A percentile compares a stretch with the other conserved stretches of the same genome.
Conservation (phyloP, 495 filamentous ascomycete genomes). For the Xylaria bambusicola region DNA sequence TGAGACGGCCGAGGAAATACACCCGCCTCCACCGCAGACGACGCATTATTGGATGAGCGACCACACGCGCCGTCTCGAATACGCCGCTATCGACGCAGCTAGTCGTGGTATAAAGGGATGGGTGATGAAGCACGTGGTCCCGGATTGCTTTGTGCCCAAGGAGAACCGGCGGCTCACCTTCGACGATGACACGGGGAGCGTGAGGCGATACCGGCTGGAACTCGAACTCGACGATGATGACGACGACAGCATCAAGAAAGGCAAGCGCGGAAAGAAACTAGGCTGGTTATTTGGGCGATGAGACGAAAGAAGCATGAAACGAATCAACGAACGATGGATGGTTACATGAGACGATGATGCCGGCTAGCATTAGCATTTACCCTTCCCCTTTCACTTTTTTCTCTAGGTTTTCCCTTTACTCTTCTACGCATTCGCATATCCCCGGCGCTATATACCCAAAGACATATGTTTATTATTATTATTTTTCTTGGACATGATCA, state of each 20-base stretch:
- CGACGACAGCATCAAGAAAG: slow-evolving; percentile 19
- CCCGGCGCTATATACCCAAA: slow-evolving; percentile 12
- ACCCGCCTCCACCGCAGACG: slow-evolving; percentile 52
- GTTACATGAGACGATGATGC: too few relatives aligned
- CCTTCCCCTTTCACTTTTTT: too few relatives aligned
- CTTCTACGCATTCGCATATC: not conserved
- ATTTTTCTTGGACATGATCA: slow-evolving; percentile 7
- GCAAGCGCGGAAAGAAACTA: slow-evolving; percentile 28
- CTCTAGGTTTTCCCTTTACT: not conserved
- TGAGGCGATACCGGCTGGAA: slow-evolving; percentile 55
- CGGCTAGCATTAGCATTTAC: too few relatives aligned
- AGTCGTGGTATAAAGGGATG: slow-evolving; percentile 54
- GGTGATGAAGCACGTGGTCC: slow-evolving; percentile 53
- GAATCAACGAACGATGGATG: slow-evolving; percentile 20
- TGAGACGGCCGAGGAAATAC: slow-evolving; percentile 23
- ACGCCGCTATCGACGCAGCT: slow-evolving; percentile 60
- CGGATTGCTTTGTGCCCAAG: slow-evolving; percentile 55
- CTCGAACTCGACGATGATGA: slow-evolving; percentile 37
- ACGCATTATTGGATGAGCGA: slow-evolving; percentile 60
- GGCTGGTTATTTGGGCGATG: slow-evolving; percentile 33
- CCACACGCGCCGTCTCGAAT: slow-evolving; percentile 54
- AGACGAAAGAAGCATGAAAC: too few relatives aligned
- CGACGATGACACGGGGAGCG: slow-evolving; percentile 55
- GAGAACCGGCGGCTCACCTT: slow-evolving; percentile 47
- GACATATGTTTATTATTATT: too few relatives aligned